Conservation (phyloP, 441 rosid species). For the Melianthus villosus region DNA sequence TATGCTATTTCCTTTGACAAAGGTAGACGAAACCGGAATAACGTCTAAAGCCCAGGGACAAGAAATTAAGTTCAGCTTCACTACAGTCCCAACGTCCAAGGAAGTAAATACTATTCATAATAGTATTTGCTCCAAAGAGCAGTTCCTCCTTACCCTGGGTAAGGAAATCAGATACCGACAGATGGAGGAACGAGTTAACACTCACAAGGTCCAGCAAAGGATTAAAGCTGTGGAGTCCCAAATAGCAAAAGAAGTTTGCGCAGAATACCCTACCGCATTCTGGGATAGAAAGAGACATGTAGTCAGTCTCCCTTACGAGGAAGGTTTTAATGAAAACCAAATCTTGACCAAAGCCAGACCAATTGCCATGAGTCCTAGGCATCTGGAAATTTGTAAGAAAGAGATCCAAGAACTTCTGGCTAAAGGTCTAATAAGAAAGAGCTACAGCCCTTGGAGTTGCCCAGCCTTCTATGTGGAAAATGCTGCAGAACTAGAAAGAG, state of each 20-base stretch:
- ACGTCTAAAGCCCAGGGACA: no score
- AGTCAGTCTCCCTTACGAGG: neutral
- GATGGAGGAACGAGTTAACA: no score
- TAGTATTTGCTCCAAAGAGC: no score
- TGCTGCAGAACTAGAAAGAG: conserved; percentile 1
- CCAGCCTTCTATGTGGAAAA: neutral
- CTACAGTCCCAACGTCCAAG: no score
- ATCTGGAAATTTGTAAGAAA: neutral
- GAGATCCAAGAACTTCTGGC: neutral
- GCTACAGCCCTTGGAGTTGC: neutral
- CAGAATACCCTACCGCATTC: neutral
- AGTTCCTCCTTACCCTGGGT: no score
- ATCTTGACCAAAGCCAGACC: neutral
- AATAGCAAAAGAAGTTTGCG: neutral
- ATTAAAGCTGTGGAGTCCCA: no score
- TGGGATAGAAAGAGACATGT: neutral
- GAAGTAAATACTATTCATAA: no score
- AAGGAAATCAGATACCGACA: no score
- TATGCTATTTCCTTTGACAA: no score
- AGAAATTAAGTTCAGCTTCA: no score
- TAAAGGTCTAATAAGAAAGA: neutral
- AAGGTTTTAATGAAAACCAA: neutral
- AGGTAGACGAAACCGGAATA: no score
- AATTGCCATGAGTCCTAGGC: neutral
- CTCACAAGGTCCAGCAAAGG: no score